Evolutionary conservation across 352 stramenopile species (phyloP), one percentile per base, ranked within the genome.

Genomic region (Phytophthora europaea): DNA sequence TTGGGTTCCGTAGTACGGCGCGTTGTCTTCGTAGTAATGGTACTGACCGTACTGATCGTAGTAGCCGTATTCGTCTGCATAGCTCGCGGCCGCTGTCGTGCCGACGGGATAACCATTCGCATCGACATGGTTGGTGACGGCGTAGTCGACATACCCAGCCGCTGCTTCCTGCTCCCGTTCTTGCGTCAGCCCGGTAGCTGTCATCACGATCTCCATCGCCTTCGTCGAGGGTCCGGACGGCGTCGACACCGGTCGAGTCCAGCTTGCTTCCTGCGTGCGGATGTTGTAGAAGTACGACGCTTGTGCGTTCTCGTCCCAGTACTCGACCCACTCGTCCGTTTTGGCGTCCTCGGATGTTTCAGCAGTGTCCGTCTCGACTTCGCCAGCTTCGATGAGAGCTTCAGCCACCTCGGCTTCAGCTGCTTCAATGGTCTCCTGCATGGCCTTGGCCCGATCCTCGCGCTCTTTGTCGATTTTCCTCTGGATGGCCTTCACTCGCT

Each of bases 241-340:
- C 2, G 84, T 81, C 7, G 80, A 81, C 8, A 85, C 68, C 7
- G 87, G 87, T 4, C 87, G 82, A 61, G 88, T 95, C 90, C 90
- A 97, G 61, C 84, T 95, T 52, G 89, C 90, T 72, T 97, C 91
- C 57, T 97, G 90, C 1, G 91, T 97, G 7, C 83, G 82, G 33
- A 91, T 93, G 65, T 96, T 97, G 83, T 94, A 97, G 70, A 91
- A 97, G 66, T 97, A 97, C 43, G 84, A 95, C 18, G 91, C 89
- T 40, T 95, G 89, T 2, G 89, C 89, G 53, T 89, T 97, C 40
- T 97, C 91, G 70, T 97, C 91, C 91, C 90, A 97, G 72, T 96
- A 97, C 66, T 97, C 89, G 65, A 96, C 87, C 91, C 91, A 97
- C 51, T 97, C 87, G 6, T 92, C 87, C 7, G 77, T 61, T 23